phyloP scores from a whole-genome alignment of 805 yeast species.

The Suhomyces sp. region DNA sequence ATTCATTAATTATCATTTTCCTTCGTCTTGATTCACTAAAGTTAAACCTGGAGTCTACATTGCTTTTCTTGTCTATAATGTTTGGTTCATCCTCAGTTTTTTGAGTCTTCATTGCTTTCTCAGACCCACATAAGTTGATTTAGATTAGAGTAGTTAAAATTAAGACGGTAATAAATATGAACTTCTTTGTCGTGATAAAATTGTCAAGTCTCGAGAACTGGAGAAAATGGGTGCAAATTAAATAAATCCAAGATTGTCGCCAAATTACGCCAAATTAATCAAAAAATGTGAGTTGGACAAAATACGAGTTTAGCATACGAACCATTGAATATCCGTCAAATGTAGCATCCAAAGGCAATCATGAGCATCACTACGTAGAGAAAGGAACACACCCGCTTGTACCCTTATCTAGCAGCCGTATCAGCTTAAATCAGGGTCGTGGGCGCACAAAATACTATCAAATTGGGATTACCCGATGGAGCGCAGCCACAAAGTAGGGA shows the following conservation, averaged over 20 bases:
- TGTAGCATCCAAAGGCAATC: neutral
- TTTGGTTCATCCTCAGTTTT: neutral
- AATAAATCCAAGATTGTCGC: neutral
- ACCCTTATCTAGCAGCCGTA: neutral
- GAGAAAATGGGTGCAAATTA: neutral
- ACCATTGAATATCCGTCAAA: too few species aligned
- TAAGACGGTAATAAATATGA: neutral
- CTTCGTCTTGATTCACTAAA: neutral
- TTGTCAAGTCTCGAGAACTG: too few species aligned
- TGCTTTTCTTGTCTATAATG: neutral
- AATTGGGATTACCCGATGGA: neutral
- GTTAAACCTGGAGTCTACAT: neutral
- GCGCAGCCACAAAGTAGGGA: neutral
- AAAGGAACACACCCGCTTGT: neutral
- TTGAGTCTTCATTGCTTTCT: neutral
- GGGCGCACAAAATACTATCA: neutral
- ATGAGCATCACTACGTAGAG: neutral
- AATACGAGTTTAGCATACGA: too few species aligned
- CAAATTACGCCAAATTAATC: neutral
- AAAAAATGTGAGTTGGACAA: neutral
- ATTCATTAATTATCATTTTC: neutral
- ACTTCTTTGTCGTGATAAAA: neutral
- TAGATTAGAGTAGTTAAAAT: neutral
- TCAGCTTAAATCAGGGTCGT: neutral
- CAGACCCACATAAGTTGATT: conserved; percentile 5